Percentiles rank a stretch among this genome's conserved stretches.
Conservation (phyloP, 1,139 yeast species). For the Saccharomyces hybrid region DNA sequence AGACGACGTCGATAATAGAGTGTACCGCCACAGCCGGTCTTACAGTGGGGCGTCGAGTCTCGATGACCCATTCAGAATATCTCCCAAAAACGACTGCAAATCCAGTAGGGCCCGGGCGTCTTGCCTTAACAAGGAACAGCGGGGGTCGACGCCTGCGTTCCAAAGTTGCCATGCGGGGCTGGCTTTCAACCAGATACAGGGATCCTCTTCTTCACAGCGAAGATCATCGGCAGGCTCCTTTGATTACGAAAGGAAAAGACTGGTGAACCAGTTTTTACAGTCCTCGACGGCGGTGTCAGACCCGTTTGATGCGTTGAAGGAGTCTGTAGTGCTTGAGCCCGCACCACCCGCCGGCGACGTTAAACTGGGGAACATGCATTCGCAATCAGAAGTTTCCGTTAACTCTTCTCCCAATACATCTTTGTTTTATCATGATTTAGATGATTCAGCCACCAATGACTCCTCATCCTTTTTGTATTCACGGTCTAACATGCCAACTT, state of each 20-base stretch:
- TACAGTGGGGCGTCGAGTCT: neutral
- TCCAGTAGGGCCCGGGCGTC: neutral
- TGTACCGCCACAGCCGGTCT: neutral
- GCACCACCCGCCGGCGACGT: neutral
- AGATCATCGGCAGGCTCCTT: constrained; percentile 7
- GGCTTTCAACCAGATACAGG: neutral
- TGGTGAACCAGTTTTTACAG: constrained; percentile 24
- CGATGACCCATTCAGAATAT: neutral
- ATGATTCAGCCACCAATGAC: neutral
- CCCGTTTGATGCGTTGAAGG: neutral
- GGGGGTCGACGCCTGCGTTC: neutral
- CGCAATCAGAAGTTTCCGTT: neutral
- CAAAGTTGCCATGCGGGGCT: neutral
- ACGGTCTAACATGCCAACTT: constrained; percentile 8
- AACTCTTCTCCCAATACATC: constrained; percentile 4
- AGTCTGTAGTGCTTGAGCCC: constrained; percentile 1
- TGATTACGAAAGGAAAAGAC: constrained; percentile 16
- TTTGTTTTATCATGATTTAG: constrained; percentile 5
- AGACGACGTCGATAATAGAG: constrained; percentile 5
- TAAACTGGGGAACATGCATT: neutral
- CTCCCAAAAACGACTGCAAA: constrained; percentile 1
- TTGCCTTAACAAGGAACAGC: neutral
- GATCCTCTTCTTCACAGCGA: constrained; percentile 1
- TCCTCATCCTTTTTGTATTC: constrained; percentile 11
- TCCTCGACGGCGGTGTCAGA: constrained; percentile 5